A percentile compares a stretch with the other conserved stretches of the same genome.
Conservation (phyloP, 1,139 yeast species). For the Debaryomyces subglobosus region DNA sequence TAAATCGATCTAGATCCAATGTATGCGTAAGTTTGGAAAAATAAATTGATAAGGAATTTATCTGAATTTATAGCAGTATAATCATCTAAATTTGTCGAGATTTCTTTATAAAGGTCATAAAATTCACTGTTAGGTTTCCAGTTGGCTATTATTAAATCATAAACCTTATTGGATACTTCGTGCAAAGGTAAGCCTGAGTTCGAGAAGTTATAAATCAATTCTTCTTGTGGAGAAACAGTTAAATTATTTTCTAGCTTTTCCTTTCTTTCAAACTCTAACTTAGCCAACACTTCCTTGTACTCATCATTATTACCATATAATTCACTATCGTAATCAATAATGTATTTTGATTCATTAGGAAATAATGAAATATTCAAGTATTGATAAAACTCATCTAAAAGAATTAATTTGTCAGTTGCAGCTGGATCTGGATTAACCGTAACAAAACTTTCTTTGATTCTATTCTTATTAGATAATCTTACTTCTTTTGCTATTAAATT, state of each 20-base stretch:
- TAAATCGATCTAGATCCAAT: slow-evolving; percentile 90
- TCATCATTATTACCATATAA: slow-evolving; percentile 38
- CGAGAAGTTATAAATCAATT: slow-evolving; percentile 41
- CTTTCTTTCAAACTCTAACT: slow-evolving; percentile 35
- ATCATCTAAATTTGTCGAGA: slow-evolving; percentile 25
- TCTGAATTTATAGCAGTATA: slow-evolving; percentile 35
- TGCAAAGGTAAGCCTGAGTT: slow-evolving; percentile 41
- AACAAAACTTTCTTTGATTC: slow-evolving; percentile 77
- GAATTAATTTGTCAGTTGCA: slow-evolving; percentile 26
- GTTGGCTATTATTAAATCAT: slow-evolving; percentile 46
- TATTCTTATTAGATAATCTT: slow-evolving; percentile 68
- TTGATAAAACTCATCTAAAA: slow-evolving; percentile 60
- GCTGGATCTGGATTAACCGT: slow-evolving; percentile 34
- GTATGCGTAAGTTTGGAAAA: slow-evolving; percentile 74
- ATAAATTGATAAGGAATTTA: slow-evolving; percentile 58
- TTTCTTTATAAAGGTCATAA: slow-evolving; percentile 35
- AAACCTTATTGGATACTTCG: slow-evolving; percentile 41
- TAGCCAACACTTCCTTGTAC: slow-evolving; percentile 29
- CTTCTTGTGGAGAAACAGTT: slow-evolving; percentile 43
- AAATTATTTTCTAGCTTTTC: slow-evolving; percentile 29
- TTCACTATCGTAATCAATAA: slow-evolving; percentile 39
- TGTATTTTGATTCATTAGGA: slow-evolving; percentile 30
- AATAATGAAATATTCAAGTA: slow-evolving; percentile 55
- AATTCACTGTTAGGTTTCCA: slow-evolving; percentile 47
- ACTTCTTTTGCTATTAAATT: slow-evolving; percentile 85